These are phyloP conservation scores for Leptographium lundbergii DNA, from an alignment of 2,329 filamentous ascomycete species.

Conservation along the genomic window DNA sequence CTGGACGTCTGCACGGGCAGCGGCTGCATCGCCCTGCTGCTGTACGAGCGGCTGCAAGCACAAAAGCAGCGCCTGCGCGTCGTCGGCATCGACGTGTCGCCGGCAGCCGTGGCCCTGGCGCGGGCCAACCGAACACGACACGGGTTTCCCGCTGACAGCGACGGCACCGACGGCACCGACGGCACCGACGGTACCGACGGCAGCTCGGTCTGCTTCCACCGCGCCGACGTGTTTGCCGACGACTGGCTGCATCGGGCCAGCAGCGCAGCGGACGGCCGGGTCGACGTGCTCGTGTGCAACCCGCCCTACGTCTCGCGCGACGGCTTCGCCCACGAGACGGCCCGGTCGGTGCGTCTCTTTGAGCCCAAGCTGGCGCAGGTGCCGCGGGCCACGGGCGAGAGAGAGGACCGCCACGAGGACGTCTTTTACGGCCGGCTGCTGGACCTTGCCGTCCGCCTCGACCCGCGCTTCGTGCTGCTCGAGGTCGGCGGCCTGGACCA, in stretches of 20 bases:
- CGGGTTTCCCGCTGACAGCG: slow-evolving; percentile 8
- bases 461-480: slow-evolving; percentile 46
- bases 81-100: slow-evolving; percentile 64
- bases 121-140: slow-evolving; percentile 49
- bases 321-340: slow-evolving; percentile 50
- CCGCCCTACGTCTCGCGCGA: slow-evolving; percentile 74
- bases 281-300: slow-evolving; percentile 70
- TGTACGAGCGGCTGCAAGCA: slow-evolving; percentile 40
- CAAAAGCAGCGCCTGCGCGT: slow-evolving; percentile 30
- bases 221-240: slow-evolving; percentile 32
- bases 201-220: slow-evolving; percentile 8
- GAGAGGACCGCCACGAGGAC: slow-evolving; percentile 23
- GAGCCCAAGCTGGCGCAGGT: slow-evolving; percentile 77
- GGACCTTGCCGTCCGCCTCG: slow-evolving; percentile 33
- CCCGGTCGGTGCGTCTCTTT: slow-evolving; percentile 63
- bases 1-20: slow-evolving; percentile 85
- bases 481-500: slow-evolving; percentile 63
- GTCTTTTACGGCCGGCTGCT: slow-evolving; percentile 59
- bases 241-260: slow-evolving; percentile 17
- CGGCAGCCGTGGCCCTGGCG: slow-evolving; percentile 51
- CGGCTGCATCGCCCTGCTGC: slow-evolving; percentile 76
- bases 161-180: not conserved
- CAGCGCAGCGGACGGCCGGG: not conserved
- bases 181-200: not conserved
- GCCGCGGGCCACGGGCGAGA: slow-evolving; percentile 18